Percentiles rank a stretch among this genome's conserved stretches.
phyloP scores from a whole-genome alignment of 768 basidiomycete species.

The Lactarius vividus region DNA sequence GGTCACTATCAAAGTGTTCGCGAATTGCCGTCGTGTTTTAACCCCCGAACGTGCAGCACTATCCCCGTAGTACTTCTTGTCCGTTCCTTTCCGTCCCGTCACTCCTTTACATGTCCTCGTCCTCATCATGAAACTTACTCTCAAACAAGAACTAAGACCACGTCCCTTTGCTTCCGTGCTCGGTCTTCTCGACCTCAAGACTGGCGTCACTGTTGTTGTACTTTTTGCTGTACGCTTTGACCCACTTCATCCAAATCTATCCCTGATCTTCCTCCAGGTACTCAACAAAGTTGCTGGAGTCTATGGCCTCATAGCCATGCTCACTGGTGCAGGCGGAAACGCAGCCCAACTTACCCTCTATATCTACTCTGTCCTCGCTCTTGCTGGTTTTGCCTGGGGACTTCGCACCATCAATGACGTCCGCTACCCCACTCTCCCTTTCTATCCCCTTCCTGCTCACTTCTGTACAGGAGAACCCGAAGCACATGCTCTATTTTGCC shows the following conservation, averaged over 20 bases:
- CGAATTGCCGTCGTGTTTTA: not conserved
- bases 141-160: constrained; percentile 80
- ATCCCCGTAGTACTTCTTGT: not conserved
- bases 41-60: not conserved
- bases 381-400: constrained; percentile 84
- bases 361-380: constrained; percentile 83
- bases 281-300: constrained; percentile 98
- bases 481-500: constrained; percentile 81
- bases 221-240: constrained; percentile 72
- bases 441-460: constrained; percentile 16
- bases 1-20: not conserved
- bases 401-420: constrained; percentile 83
- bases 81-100: not conserved
- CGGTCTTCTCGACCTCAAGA: constrained; percentile 89
- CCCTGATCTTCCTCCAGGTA: constrained; percentile 45
- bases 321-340: constrained; percentile 91
- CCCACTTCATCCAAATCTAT: not conserved
- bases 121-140: constrained; percentile 68
- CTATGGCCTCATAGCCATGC: constrained; percentile 89
- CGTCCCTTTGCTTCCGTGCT: constrained; percentile 82
- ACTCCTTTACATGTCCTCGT: not conserved
- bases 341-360: constrained; percentile 91
- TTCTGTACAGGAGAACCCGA: constrained; percentile 76
- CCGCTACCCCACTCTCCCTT: constrained; percentile 35
- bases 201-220: constrained; percentile 83